Percentiles rank a stretch among this genome's conserved stretches.
Evolutionary conservation across 2,329 filamentous ascomycete species (phyloP).

Genomic region (Fusarium sp.): DNA sequence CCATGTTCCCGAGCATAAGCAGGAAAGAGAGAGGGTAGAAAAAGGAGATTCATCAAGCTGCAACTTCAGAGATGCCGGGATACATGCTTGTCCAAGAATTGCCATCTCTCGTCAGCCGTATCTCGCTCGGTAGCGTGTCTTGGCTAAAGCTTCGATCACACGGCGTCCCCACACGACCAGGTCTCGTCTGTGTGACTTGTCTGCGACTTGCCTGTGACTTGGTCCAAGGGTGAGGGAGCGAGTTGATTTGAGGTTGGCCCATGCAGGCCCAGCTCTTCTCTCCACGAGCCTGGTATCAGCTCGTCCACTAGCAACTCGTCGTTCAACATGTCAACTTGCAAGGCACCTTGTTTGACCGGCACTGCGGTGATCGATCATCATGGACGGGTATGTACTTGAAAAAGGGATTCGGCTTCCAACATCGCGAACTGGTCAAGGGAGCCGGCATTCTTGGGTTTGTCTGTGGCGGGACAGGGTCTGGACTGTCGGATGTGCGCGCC

Average conservation of each 20-base stretch:
- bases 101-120: slow-evolving; percentile 20
- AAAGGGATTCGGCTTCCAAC: slow-evolving; percentile 2
- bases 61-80: slow-evolving; percentile 2
- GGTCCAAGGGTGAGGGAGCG: slow-evolving; percentile 21
- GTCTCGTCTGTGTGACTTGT: slow-evolving; percentile 39
- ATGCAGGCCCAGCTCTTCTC: slow-evolving; percentile 22
- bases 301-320: slow-evolving; percentile 37
- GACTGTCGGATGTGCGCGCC: slow-evolving; percentile 13
- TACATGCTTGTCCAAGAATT: background rate
- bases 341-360: slow-evolving; percentile 19
- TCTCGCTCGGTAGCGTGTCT: slow-evolving; percentile 28
- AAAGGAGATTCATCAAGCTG: background rate
- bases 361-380: background rate
- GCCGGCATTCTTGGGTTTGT: slow-evolving; percentile 26
- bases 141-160: slow-evolving; percentile 40
- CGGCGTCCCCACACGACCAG: slow-evolving; percentile 32
- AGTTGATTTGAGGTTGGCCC: slow-evolving; percentile 35
- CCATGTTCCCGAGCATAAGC: background rate
- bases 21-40: background rate
- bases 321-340: slow-evolving; percentile 29
- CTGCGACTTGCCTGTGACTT: background rate
- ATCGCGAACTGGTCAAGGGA: slow-evolving; percentile 26
- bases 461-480: slow-evolving; percentile 22
- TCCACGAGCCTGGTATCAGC: slow-evolving; percentile 26
- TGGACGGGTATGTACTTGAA: slow-evolving; percentile 1